phyloP scores from a whole-genome alignment of 2,329 filamentous ascomycete species.

The Didymella pinodella region DNA sequence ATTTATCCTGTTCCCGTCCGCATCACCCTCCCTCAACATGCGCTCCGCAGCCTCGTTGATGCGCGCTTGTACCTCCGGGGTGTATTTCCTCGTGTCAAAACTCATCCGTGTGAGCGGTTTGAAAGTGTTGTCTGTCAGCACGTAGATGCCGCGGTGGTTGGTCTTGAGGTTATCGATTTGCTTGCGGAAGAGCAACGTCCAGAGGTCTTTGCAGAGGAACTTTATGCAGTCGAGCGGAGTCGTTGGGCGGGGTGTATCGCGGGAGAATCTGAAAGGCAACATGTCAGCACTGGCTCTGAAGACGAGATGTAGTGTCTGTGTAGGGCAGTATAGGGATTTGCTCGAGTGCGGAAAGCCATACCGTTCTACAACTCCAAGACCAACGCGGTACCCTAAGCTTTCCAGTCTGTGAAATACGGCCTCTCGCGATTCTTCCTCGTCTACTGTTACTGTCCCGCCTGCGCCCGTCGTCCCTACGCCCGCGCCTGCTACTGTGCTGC shows the following conservation, averaged over 20 bases:
- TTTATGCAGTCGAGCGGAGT: slow-evolving; percentile 97
- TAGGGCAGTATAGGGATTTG: too few relatives aligned
- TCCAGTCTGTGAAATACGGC: slow-evolving; percentile 87
- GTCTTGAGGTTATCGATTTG: slow-evolving; percentile 99
- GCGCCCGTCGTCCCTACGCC: slow-evolving; percentile 28
- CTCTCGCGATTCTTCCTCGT: slow-evolving; percentile 84
- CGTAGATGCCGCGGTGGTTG: slow-evolving; percentile 95
- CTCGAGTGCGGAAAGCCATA: slow-evolving; percentile 50
- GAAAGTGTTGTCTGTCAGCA: slow-evolving; percentile 92
- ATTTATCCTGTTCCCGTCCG: slow-evolving; percentile 18
- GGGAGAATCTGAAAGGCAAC: slow-evolving; percentile 69
- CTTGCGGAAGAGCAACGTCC: slow-evolving; percentile 93
- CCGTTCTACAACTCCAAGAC: slow-evolving; percentile 90
- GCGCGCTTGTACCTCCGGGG: slow-evolving; percentile 35
- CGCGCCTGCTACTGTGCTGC: slow-evolving; percentile 38
- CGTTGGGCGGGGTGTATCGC: slow-evolving; percentile 84
- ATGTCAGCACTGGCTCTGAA: too few relatives aligned
- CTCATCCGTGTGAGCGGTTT: slow-evolving; percentile 90
- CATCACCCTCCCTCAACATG: slow-evolving; percentile 42
- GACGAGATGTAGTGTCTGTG: too few relatives aligned
- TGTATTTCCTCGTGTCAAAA: slow-evolving; percentile 64
- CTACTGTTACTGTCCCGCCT: slow-evolving; percentile 52
- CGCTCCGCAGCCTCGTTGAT: slow-evolving; percentile 19
- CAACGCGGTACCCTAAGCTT: slow-evolving; percentile 86
- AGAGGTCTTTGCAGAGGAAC: slow-evolving; percentile 97